Evolutionary conservation across 2,329 filamentous ascomycete species (phyloP).

Genomic region (Endothia cerciana): DNA sequence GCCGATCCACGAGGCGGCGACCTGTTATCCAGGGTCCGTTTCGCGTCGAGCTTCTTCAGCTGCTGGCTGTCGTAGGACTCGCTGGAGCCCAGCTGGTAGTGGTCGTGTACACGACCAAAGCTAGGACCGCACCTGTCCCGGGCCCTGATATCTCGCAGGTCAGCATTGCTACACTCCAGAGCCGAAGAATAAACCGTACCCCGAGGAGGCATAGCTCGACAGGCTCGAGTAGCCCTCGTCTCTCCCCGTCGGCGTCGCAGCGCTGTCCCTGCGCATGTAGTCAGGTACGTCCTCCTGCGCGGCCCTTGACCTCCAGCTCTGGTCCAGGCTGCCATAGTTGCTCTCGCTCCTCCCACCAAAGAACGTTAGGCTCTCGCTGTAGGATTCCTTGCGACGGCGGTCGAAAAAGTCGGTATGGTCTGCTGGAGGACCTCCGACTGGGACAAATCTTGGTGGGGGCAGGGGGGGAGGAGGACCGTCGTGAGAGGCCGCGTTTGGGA

Average conservation of each 20-base stretch:
- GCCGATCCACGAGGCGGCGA: conserved; percentile 49
- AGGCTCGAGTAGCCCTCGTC: conserved; percentile 47
- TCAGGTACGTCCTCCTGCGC: conserved; percentile 41
- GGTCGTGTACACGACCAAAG: conserved; percentile 52
- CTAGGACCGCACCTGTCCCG: conserved; percentile 46
- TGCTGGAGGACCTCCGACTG: conserved; percentile 40
- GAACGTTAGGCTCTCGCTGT: conserved; percentile 36
- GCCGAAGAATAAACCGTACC: conserved; percentile 18
- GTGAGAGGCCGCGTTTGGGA: conserved; percentile 43
- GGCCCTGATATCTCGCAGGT: conserved; percentile 40
- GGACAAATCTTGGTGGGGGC: conserved; percentile 48
- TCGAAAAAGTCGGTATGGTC: conserved; percentile 33
- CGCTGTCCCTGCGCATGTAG: conserved; percentile 40
- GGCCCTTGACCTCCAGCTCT: conserved; percentile 29
- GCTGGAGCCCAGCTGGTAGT: conserved; percentile 51
- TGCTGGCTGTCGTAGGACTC: conserved; percentile 53
- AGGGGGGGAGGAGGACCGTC: conserved; percentile 48
- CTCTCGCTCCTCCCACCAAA: conserved; percentile 43
- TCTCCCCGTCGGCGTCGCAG: conserved; percentile 34
- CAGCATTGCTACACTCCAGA: not conserved
- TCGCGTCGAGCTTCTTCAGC: conserved; percentile 59
- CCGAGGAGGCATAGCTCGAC: conserved; percentile 28
- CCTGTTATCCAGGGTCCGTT: conserved; percentile 48
- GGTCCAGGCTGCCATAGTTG: conserved; percentile 38
- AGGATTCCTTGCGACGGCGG: conserved; percentile 33